phyloP scores from a whole-genome alignment of 805 yeast genomes.

The Torulaspora delbrueckii region DNA sequence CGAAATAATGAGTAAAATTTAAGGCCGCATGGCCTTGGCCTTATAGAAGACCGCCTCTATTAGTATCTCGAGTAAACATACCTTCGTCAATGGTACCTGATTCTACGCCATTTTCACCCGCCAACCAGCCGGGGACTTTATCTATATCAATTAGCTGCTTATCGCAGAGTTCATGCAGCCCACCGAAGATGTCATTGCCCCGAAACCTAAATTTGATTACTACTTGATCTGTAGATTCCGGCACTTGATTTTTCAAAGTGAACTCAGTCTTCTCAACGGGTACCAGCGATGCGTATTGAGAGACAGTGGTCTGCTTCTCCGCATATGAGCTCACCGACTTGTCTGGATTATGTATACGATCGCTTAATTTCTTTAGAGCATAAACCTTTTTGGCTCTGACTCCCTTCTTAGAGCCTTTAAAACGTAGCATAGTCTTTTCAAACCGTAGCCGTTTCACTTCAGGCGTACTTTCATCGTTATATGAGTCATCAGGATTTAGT shows the following conservation, averaged over 20 bases:
- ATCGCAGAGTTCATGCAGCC: constrained; percentile 63
- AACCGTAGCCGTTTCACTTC: constrained; percentile 36
- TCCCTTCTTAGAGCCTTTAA: constrained; percentile 51
- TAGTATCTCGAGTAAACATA: constrained; percentile 21
- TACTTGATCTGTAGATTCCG: constrained; percentile 8
- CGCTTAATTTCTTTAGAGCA: constrained; percentile 36
- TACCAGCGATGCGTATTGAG: constrained; percentile 47
- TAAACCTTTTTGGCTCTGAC: constrained; percentile 37
- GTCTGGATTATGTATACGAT: constrained; percentile 17
- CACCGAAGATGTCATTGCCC: constrained; percentile 75
- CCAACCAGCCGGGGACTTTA: constrained; percentile 67
- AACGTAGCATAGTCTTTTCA: constrained; percentile 47
- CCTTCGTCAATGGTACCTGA: constrained; percentile 47
- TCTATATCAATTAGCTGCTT: constrained; percentile 46
- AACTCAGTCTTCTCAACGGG: constrained; percentile 55
- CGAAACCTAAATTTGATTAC: constrained; percentile 38
- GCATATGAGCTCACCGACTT: constrained; percentile 12
- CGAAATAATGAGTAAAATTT: constrained; percentile 21
- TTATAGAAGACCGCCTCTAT: constrained; percentile 23
- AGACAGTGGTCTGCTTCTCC: constrained; percentile 3
- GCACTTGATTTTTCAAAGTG: constrained; percentile 33
- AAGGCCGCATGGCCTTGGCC: background rate
- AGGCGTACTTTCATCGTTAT: constrained; percentile 9
- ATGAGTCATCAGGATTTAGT: constrained; percentile 1
- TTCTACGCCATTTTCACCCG: constrained; percentile 63